Base-by-base conservation (phyloP, 345 rosid species). In the Excoecaria cochinchinensis region DNA sequence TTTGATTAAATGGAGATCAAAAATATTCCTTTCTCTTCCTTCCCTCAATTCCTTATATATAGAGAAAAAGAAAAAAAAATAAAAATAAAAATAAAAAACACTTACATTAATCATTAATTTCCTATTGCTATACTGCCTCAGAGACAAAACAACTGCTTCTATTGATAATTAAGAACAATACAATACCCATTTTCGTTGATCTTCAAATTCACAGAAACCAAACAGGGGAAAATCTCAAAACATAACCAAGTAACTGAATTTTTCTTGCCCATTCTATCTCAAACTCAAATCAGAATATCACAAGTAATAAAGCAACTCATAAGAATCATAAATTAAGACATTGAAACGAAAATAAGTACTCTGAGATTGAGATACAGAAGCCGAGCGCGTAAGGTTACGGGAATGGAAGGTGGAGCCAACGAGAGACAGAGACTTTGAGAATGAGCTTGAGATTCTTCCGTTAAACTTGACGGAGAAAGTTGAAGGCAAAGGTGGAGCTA, bases 281-380 rank as follows among this genome's bases (percentile, higher is more conserved):
- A 56, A 56, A 56, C 9, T 56, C 14, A 8, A 63, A 25, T 75
- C 11, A 62, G 31, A 31, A 31, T 31, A 31, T 31, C 31, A 31
- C 1, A 31, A 31, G 21, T 22, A 65, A 47, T 14, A 67, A 66
- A 73, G 57, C 63, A 55, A n/a, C 14, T 44, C 8, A 3, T 19
- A 14, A 11, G 4, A 46, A 56, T 4, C 15, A 19, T 15, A 12
- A 31, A 3, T 3, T 46, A 69, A 44, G 25, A 47, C 15, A 60
- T 31, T 39, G 55, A 36, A 17, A 63, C 12, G 5, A 19, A 8
- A 36, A 11, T 14, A 36, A 69, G 16, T 82, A 91, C 95, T 91
- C 60, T 76, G 64, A 6, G 90, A 72, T 8, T 85, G 79, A 76
- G 88, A 57, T 47, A 84, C 63, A n/a, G 84, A 73, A 75, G 92